phyloP scores from a whole-genome alignment of 768 basidiomycete genomes.

The Russula sp. region DNA sequence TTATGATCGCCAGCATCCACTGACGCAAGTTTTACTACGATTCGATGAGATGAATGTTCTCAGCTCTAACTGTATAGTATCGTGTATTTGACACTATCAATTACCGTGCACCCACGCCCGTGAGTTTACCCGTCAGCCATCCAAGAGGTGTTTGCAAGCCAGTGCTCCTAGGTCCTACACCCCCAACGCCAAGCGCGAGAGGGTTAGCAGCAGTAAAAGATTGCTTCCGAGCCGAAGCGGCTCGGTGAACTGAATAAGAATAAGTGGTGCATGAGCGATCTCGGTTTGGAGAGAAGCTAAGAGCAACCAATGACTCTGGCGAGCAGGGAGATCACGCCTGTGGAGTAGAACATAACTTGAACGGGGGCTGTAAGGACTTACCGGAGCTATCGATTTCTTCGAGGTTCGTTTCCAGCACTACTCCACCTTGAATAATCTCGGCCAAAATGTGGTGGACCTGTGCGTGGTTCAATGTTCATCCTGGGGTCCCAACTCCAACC shows the following conservation, averaged over 20 bases:
- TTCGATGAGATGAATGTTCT: background rate
- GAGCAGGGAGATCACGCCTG: background rate
- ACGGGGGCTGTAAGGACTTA: constrained; percentile 37
- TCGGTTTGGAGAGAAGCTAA: background rate
- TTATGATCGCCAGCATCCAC: background rate
- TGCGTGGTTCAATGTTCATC: constrained; percentile 3
- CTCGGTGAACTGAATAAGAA: constrained; percentile 59
- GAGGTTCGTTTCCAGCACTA: constrained; percentile 93
- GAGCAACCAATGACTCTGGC: background rate
- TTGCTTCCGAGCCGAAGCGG: constrained; percentile 69
- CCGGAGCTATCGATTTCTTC: constrained; percentile 76
- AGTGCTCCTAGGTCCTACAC: constrained; percentile 57
- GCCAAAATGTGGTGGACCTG: constrained; percentile 92
- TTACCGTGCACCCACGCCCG: constrained; percentile 57
- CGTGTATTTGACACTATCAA: background rate
- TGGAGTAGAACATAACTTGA: background rate
- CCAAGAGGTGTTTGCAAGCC: constrained; percentile 69
- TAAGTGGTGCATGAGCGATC: constrained; percentile 12
- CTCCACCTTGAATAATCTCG: constrained; percentile 96
- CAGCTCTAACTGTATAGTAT: background rate
- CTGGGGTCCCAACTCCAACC: too few species aligned
- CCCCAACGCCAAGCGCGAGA: constrained; percentile 62
- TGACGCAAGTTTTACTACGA: background rate
- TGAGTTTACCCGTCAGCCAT: constrained; percentile 74
- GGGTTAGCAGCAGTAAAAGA: constrained; percentile 82